Evolutionary conservation across 345 rosid genomes (phyloP).

Genomic region (Aethionema arabicum): DNA sequence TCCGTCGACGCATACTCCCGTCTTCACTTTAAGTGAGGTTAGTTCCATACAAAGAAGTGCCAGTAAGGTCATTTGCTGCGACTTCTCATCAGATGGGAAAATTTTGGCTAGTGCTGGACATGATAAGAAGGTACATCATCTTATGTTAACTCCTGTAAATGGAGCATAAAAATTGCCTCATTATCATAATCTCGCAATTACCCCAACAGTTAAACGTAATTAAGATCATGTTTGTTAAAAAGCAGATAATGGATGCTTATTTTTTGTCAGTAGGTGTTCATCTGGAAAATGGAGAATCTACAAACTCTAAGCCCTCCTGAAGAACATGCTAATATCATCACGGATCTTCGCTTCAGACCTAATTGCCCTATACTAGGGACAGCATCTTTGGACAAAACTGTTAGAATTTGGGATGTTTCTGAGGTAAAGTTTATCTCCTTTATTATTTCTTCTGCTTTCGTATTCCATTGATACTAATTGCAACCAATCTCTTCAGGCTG

Average conservation of each 20-base stretch:
- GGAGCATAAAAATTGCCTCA: not conserved
- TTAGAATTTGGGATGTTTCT: conserved; percentile 69
- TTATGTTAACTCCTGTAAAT: not conserved
- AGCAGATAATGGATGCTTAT: not conserved
- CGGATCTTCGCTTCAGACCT: conserved; percentile 74
- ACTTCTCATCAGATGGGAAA: conserved; percentile 79
- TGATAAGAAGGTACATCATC: conserved; percentile 56
- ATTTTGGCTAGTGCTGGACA: conserved; percentile 70
- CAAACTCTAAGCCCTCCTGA: conserved; percentile 57
- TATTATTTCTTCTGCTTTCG: not conserved
- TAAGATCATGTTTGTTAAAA: not conserved
- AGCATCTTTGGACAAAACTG: conserved; percentile 61
- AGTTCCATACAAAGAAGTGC: conserved; percentile 49
- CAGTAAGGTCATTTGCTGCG: conserved; percentile 74
- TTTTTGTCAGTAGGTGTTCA: conserved; percentile 56
- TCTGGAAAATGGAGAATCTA: conserved; percentile 71
- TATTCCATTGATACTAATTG: not conserved
- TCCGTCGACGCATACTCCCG: conserved; percentile 94
- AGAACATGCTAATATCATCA: conserved; percentile 59
- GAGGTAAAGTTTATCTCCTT: conserved; percentile 43
- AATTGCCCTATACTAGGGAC: conserved; percentile 74
- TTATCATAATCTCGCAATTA: no score
- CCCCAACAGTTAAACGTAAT: not conserved
- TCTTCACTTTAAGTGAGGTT: conserved; percentile 44
- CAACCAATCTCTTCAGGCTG: conserved; percentile 51